These are phyloP conservation scores for Hanseniaspora occidentalis DNA, from an alignment of 805 yeast genomes.

Conservation along the genomic window DNA sequence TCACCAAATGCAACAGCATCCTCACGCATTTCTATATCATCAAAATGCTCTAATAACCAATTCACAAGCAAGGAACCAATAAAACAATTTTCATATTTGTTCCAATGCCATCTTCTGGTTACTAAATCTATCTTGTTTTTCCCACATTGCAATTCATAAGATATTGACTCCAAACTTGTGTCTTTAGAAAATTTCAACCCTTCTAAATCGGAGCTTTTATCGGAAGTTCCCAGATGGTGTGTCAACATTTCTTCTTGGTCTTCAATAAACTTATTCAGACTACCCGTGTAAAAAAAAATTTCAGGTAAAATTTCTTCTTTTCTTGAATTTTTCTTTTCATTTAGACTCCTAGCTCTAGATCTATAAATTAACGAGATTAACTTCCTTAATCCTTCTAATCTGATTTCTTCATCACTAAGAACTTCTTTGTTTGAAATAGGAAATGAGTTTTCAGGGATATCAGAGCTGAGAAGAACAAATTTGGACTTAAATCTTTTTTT, in stretches of 20 bases:
- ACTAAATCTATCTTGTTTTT: conserved; percentile 51
- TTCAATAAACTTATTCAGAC: conserved; percentile 51
- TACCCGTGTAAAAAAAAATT: conserved; percentile 79
- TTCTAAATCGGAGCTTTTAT: conserved; percentile 3
- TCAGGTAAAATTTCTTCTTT: conserved; percentile 53
- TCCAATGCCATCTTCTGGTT: conserved; percentile 88
- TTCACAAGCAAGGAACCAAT: conserved; percentile 75
- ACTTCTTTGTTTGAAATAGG: conserved; percentile 38
- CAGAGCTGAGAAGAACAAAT: conserved; percentile 74
- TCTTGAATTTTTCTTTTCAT: conserved; percentile 26
- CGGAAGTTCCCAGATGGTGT: conserved; percentile 23
- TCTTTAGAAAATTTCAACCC: conserved; percentile 31
- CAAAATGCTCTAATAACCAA: conserved; percentile 72
- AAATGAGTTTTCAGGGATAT: conserved; percentile 40
- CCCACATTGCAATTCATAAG: conserved; percentile 49
- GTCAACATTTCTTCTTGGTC: conserved; percentile 35
- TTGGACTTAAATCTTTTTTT: conserved; percentile 54
- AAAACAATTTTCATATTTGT: conserved; percentile 62
- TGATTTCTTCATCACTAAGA: conserved; percentile 70
- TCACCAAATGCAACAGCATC: conserved; percentile 79
- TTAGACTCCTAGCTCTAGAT: conserved; percentile 35
- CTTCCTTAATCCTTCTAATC: conserved; percentile 79
- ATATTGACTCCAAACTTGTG: conserved; percentile 40
- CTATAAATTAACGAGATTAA: conserved; percentile 51
- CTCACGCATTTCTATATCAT: conserved; percentile 69